Base-by-base conservation (phyloP, 169 alveolate species). In the Theileria parva region DNA sequence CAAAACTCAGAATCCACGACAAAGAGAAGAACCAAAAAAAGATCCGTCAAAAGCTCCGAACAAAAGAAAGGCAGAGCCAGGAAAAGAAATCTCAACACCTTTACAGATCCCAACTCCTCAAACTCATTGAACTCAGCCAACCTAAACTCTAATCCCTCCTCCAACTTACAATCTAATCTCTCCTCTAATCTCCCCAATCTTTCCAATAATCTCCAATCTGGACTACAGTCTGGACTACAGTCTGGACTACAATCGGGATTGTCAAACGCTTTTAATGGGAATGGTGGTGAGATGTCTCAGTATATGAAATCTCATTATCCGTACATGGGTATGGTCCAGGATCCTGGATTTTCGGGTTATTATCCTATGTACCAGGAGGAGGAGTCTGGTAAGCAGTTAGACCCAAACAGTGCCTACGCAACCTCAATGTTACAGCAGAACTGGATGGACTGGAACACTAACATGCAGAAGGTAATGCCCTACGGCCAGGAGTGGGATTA, bases 401-500 rank as follows among this genome's bases (percentile, higher is more conserved):
- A 63, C 65, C 44, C 30, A 25, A 23, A 48, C 39, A n/a, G 32
- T 6, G 13, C 61, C 0, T 32, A 23, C 27, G 70, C 80, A 19
- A 68, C 75, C 21, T 34, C 74, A 37, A 72, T 83, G 50, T 17
- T 75, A 19, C 67, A 78, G 23, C 80, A 21, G 32, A 71, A 30
- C 61, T 83, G 89, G 89, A 68, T 28, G 64, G 79, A 34, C 48
- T 83, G 79, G 86, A 17, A 32, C 28, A 25, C 34, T 5, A 67
- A 77, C 23, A 65, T 67, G 80, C 60, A 39, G 27, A 72, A 75
- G 69, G 21, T 50, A 1, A 30, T 25, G 48, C 65, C 30, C 2
- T 72, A 72, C 28, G 37, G 59, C 25, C 21, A 48, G 11, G 89
- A 83, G 23, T 83, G 89, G 89, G 85, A 83, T 77, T 75, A 66